Percentiles rank a stretch among this genome's conserved stretches.
These are phyloP conservation scores for Prunus mongolica DNA, from an alignment of 306 rosid genomes.

Conservation along the genomic window DNA sequence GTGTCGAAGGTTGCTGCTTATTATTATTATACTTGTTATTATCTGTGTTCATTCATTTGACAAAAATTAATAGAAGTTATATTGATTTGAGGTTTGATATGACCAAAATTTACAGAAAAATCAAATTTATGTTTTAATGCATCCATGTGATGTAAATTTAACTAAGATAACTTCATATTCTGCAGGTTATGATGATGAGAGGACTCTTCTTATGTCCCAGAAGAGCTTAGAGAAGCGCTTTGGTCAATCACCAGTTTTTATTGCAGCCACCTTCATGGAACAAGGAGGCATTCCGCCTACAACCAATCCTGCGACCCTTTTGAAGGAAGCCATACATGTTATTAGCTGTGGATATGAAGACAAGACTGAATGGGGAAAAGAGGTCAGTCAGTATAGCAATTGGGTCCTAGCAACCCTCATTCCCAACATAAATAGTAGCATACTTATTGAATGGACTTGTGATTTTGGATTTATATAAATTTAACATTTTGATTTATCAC, in stretches of 20 bases:
- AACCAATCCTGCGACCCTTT: slow-evolving; percentile 93
- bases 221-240: slow-evolving; percentile 98
- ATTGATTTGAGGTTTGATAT: not conserved
- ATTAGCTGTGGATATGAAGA: slow-evolving; percentile 99
- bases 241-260: slow-evolving; percentile 97
- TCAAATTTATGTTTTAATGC: slow-evolving; percentile 4
- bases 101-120: slow-evolving; percentile 1
- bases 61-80: not conserved
- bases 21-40: not conserved
- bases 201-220: slow-evolving; percentile 87
- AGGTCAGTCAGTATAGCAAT: slow-evolving; percentile 50
- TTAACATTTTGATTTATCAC: slow-evolving; percentile 4
- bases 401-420: slow-evolving; percentile 4
- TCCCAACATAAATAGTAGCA: not conserved
- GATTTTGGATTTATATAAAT: not conserved
- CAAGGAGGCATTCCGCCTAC: slow-evolving; percentile 97
- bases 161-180: slow-evolving; percentile 9
- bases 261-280: slow-evolving; percentile 97
- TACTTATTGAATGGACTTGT: not conserved
- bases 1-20: slow-evolving; percentile 67
- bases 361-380: slow-evolving; percentile 98
- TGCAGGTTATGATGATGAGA: slow-evolving; percentile 94
- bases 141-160: not conserved
- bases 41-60: not conserved
- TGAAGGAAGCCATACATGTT: slow-evolving; percentile 98